phyloP scores from a whole-genome alignment of 306 rosid species.

The Lathyrus aphaca region DNA sequence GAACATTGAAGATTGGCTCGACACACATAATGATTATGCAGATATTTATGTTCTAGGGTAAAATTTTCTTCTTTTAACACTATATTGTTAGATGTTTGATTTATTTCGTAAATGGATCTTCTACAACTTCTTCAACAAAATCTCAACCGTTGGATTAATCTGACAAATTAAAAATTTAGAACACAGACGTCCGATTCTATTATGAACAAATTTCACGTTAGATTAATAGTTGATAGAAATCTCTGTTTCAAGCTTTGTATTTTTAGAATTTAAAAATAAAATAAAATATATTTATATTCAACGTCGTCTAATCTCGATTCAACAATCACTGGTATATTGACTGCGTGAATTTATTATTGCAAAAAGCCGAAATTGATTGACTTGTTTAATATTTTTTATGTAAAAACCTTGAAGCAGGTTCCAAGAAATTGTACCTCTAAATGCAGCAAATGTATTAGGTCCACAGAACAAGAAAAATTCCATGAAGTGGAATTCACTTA shows the following conservation, averaged over 20 bases:
- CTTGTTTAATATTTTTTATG: background rate
- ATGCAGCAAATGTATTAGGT: conserved; percentile 71
- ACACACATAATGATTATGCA: conserved; percentile 47
- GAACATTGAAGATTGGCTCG: conserved; percentile 70
- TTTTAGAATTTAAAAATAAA: background rate
- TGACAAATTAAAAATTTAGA: background rate
- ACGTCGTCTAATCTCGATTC: background rate
- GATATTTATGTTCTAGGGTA: conserved; percentile 90
- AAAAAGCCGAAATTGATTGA: background rate
- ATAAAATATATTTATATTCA: background rate
- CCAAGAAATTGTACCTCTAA: conserved; percentile 91
- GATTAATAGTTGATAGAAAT: background rate
- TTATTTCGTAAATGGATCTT: background rate
- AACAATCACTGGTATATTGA: background rate
- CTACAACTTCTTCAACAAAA: background rate
- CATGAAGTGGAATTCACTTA: conserved; percentile 66
- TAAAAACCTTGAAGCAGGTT: conserved; percentile 50
- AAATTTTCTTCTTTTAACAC: conserved; percentile 20
- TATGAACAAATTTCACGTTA: background rate
- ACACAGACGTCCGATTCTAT: background rate
- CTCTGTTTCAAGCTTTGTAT: background rate
- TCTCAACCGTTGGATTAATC: background rate
- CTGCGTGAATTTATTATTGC: background rate
- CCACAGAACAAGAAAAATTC: conserved; percentile 50
- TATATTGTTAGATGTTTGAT: conserved; percentile 24